phyloP scores from a whole-genome alignment of 2,329 filamentous ascomycete species.

The Apiospora hydei region DNA sequence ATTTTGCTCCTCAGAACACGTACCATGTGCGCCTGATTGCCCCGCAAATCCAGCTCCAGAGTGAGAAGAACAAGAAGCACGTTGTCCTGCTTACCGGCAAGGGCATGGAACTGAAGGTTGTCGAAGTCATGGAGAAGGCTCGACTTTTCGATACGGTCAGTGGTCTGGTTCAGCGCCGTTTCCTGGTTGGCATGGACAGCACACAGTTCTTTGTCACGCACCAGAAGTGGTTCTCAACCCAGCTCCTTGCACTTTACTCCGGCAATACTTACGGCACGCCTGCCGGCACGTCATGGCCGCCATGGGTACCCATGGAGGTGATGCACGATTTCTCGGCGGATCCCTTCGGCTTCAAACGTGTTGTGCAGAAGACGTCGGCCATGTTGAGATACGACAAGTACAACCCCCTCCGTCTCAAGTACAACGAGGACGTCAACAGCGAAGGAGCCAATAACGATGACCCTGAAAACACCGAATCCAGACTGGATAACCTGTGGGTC shows the following conservation, averaged over 20 bases:
- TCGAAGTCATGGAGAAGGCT: slow-evolving; percentile 98
- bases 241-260: slow-evolving; percentile 90
- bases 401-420: slow-evolving; percentile 95
- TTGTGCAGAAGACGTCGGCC: slow-evolving; percentile 96
- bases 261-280: slow-evolving; percentile 91
- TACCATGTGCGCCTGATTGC: slow-evolving; percentile 96
- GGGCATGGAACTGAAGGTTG: slow-evolving; percentile 96
- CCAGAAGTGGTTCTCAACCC: slow-evolving; percentile 85
- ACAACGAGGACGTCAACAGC: slow-evolving; percentile 88
- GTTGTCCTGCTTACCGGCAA: slow-evolving; percentile 97
- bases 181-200: slow-evolving; percentile 95
- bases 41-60: slow-evolving; percentile 96
- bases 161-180: slow-evolving; percentile 92
- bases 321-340: slow-evolving; percentile 97
- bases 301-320: slow-evolving; percentile 97
- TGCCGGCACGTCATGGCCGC: slow-evolving; percentile 88
- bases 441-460: slow-evolving; percentile 61
- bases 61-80: slow-evolving; percentile 96
- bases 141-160: slow-evolving; percentile 91
- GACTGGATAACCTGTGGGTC: slow-evolving; percentile 97
- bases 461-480: slow-evolving; percentile 69
- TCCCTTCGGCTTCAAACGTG: slow-evolving; percentile 96
- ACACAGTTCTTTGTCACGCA: slow-evolving; percentile 98
- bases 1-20: slow-evolving; percentile 89
- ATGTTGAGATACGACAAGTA: slow-evolving; percentile 96